These are phyloP conservation scores for Alternaria burnsii DNA, from an alignment of 2,329 filamentous ascomycete genomes.

Conservation along the genomic window DNA sequence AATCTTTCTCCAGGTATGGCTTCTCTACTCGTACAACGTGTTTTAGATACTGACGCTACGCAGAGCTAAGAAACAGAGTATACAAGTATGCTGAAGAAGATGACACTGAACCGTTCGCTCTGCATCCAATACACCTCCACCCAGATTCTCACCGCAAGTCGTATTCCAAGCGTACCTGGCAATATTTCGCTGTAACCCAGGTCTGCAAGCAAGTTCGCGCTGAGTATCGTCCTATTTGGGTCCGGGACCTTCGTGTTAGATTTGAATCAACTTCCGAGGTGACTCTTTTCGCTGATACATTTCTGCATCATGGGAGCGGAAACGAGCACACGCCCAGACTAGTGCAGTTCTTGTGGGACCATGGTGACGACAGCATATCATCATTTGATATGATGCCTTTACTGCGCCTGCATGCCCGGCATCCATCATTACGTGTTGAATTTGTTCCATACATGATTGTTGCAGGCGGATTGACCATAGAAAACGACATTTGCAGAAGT, in stretches of 20 bases:
- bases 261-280: neutral
- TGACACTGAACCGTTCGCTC: neutral
- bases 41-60: accelerated
- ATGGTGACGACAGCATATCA: neutral
- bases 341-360: neutral
- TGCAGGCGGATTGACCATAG: neutral
- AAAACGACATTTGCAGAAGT: neutral
- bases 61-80: neutral
- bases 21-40: neutral
- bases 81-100: neutral
- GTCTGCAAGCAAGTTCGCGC: slow-evolving; percentile 3
- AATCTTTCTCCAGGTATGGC: neutral
- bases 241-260: neutral
- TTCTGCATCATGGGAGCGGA: neutral
- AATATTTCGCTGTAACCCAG: slow-evolving; percentile 1
- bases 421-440: neutral
- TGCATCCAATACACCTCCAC: neutral
- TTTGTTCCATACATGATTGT: neutral
- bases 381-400: neutral
- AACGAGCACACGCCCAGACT: neutral
- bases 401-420: neutral
- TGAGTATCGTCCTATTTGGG: slow-evolving; percentile 12
- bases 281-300: neutral
- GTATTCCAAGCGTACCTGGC: neutral
- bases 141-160: neutral